Evolutionary conservation across 2,329 filamentous ascomycete genomes (phyloP).

Genomic region (Hysterium pulicare): DNA sequence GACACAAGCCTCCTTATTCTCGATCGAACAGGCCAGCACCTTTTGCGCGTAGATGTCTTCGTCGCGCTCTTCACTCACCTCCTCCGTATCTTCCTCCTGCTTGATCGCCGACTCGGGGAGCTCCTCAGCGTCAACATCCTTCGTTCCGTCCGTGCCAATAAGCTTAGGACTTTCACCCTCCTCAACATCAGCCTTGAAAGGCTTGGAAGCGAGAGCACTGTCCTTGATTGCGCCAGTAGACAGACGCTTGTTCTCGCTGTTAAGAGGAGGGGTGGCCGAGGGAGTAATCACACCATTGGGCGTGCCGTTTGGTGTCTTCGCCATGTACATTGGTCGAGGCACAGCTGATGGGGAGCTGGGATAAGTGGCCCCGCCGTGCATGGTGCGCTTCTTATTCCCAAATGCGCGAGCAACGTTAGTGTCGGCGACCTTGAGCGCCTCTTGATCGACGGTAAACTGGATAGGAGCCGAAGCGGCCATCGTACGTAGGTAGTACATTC

Average conservation of each 20-base stretch:
- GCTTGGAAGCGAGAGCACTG: slow-evolving; percentile 57
- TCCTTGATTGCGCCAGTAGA: slow-evolving; percentile 49
- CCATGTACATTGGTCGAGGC: slow-evolving; percentile 65
- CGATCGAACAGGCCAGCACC: slow-evolving; percentile 90
- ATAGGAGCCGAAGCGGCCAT: slow-evolving; percentile 96
- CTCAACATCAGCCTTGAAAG: slow-evolving; percentile 72
- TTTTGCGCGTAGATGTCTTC: slow-evolving; percentile 94
- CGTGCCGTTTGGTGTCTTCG: slow-evolving; percentile 49
- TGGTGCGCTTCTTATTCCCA: slow-evolving; percentile 65
- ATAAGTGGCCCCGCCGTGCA: slow-evolving; percentile 46
- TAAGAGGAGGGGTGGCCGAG: slow-evolving; percentile 62
- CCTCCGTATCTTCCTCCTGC: slow-evolving; percentile 71
- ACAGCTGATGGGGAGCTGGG: slow-evolving; percentile 58
- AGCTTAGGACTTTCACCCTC: slow-evolving; percentile 79
- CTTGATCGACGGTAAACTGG: slow-evolving; percentile 98
- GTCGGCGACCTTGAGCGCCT: slow-evolving; percentile 84
- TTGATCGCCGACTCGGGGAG: slow-evolving; percentile 56
- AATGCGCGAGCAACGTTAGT: slow-evolving; percentile 67
- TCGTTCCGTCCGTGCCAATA: slow-evolving; percentile 62
- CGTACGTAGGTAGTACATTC: slow-evolving; percentile 99
- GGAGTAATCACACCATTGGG: slow-evolving; percentile 66
- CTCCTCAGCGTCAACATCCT: slow-evolving; percentile 61
- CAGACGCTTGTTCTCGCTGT: slow-evolving; percentile 39
- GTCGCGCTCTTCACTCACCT: slow-evolving; percentile 71
- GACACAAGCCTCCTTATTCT: slow-evolving; percentile 89